Base-by-base conservation (phyloP, 371 early-diverging fungal species). In the Mortierella sp. region DNA sequence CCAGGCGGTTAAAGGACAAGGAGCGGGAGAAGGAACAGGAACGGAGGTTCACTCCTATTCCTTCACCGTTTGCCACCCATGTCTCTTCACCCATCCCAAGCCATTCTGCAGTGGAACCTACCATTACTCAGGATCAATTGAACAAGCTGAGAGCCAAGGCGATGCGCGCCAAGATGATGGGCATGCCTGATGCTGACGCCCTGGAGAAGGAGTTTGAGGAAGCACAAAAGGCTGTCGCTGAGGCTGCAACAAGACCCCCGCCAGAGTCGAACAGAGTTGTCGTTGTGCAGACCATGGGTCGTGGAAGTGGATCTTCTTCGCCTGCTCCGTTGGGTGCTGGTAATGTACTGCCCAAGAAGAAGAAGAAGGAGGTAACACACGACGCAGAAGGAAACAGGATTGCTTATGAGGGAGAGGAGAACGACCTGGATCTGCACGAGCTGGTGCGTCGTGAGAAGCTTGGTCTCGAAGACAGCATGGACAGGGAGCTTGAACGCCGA, bases 131-230 rank as follows among this genome's bases (percentile, higher is more conserved):
- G 28, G 94, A 94, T 60, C 94, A 98, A 76, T 88, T 98, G 42
- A 98, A 98, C 92, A 96, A 94, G 78, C 87, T 98, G 71, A 93
- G 95, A n/a, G 94, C 98, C 0, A 92, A 95, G 65, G 91, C 96
- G 11, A 84, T 98, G 45, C 95, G 96, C 72, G 98, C 98, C 4
- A 93, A 90, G 65, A 74, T 98, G 73, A 90, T 94, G 91, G 94
- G 94, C 1, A 76, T 90, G 4, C 91, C 92, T 3, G 91, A 96
- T 58, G 92, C 92, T 1, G 92, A 92, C 1, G 90, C 91, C 13
- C 87, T 98, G 8, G 95, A 97, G 80, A 88, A 90, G 57, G 91
- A 96, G 78, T 96, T 95, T 42, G 91, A 95, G 24, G 76, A 72
- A 4, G 93, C 93, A 11, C 83, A 90, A 34, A 79, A 90, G 72